Conservation (phyloP, 2,329 filamentous ascomycete species). For the Fusarium setosum region DNA sequence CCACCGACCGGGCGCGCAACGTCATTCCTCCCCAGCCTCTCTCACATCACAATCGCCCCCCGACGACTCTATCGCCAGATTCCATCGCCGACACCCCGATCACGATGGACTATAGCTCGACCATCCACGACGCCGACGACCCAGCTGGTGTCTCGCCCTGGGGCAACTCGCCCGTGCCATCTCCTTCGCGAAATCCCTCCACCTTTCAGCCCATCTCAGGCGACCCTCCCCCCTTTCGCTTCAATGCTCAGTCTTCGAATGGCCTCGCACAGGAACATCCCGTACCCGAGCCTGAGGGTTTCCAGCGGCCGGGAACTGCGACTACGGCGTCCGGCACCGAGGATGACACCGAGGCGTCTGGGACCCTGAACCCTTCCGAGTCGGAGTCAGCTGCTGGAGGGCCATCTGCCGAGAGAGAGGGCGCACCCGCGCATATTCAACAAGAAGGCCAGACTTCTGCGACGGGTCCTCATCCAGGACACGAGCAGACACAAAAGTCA, state of each 20-base stretch:
- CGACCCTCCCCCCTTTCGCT: constrained; percentile 58
- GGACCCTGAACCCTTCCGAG: constrained; percentile 33
- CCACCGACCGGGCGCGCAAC: constrained; percentile 36
- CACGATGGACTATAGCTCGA: constrained; percentile 69
- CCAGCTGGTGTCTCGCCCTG: constrained; percentile 65
- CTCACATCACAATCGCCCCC: constrained; percentile 21
- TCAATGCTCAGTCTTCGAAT: constrained; percentile 56
- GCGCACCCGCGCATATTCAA: constrained; percentile 36
- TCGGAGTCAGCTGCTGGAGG: constrained; percentile 30
- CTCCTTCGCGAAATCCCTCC: constrained; percentile 59
- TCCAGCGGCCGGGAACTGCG: constrained; percentile 59
- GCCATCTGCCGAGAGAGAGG: constrained; percentile 25
- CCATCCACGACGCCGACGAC: constrained; percentile 66
- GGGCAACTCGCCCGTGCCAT: constrained; percentile 64
- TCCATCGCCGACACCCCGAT: constrained; percentile 15
- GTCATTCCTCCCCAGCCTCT: constrained; percentile 34
- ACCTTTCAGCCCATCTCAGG: constrained; percentile 55
- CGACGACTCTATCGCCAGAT: constrained; percentile 13
- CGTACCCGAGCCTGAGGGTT: constrained; percentile 52
- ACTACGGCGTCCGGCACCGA: constrained; percentile 59
- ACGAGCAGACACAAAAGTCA: constrained; percentile 65
- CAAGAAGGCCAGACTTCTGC: constrained; percentile 42
- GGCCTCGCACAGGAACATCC: constrained; percentile 52
- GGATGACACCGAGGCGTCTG: constrained; percentile 51
- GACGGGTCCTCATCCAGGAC: constrained; percentile 40